Conservation (phyloP, 192 early-diverging fungal genomes). For the Backusella tuberculispora region DNA sequence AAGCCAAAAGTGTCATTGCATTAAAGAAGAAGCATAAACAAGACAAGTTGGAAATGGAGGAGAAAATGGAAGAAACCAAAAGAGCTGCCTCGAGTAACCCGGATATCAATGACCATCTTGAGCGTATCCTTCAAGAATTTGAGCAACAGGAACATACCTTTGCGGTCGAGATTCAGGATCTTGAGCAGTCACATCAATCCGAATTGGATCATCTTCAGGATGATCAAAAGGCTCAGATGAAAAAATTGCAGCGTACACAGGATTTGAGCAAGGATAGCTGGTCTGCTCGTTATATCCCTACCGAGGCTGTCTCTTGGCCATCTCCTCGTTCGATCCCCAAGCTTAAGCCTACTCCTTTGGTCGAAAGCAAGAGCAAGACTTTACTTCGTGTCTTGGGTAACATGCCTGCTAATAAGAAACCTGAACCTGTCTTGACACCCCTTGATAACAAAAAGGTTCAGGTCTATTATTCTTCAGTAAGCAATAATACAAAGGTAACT, state of each 20-base stretch:
- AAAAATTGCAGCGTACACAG: slow-evolving; percentile 12
- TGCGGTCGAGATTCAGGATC: slow-evolving; percentile 28
- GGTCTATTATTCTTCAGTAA: slow-evolving; percentile 52
- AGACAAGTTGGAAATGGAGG: slow-evolving; percentile 31
- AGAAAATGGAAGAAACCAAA: slow-evolving; percentile 28
- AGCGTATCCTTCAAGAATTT: slow-evolving; percentile 37
- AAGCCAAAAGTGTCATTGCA: slow-evolving; percentile 20
- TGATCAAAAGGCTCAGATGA: slow-evolving; percentile 23
- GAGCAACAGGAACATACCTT: slow-evolving; percentile 38
- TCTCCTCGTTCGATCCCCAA: slow-evolving; percentile 31
- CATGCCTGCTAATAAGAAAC: slow-evolving; percentile 14
- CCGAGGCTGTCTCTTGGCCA: slow-evolving; percentile 45
- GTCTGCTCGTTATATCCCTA: slow-evolving; percentile 32
- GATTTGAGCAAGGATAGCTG: slow-evolving; percentile 8
- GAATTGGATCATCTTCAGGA: slow-evolving; percentile 29
- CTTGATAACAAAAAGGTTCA: slow-evolving; percentile 46
- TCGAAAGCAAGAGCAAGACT: slow-evolving; percentile 23
- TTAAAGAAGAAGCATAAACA: slow-evolving; percentile 35
- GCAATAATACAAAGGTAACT: slow-evolving; percentile 46
- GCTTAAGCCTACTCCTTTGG: slow-evolving; percentile 27
- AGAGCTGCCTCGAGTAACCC: background rate
- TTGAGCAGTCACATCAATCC: slow-evolving; percentile 36
- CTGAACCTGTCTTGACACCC: slow-evolving; percentile 27
- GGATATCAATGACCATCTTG: slow-evolving; percentile 32
- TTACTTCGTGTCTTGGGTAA: slow-evolving; percentile 11